Conservation (phyloP, 106 monocot species). For the Amphibolis antarctica region DNA sequence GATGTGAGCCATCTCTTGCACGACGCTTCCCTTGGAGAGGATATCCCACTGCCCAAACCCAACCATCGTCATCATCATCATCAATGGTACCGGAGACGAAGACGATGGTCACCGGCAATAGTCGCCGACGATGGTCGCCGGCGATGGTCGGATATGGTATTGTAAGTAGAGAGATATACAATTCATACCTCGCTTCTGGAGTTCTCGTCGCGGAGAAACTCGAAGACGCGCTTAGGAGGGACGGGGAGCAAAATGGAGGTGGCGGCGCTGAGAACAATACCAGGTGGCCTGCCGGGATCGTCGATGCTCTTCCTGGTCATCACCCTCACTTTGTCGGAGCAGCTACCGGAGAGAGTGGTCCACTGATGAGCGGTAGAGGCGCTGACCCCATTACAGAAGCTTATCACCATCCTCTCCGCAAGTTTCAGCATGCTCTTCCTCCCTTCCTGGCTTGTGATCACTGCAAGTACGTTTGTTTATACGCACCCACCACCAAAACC, state of each 20-base stretch:
- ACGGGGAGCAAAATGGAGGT: conserved; percentile 90
- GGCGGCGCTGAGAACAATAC: conserved; percentile 77
- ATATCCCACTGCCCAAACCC: conserved; percentile 71
- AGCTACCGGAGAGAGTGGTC: conserved; percentile 68
- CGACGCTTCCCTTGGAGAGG: conserved; percentile 71
- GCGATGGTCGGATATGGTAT: too few relatives aligned
- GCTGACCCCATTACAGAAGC: conserved; percentile 74
- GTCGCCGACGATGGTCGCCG: too few relatives aligned
- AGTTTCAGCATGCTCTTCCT: conserved; percentile 89
- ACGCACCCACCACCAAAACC: too few relatives aligned
- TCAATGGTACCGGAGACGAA: background rate
- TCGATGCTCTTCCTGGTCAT: conserved; percentile 83
- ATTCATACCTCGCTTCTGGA: conserved; percentile 92
- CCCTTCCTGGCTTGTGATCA: conserved; percentile 59
- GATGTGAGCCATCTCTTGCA: conserved; percentile 88
- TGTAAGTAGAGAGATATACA: too few relatives aligned
- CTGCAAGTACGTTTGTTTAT: conserved; percentile 13
- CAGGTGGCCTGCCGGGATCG: conserved; percentile 68
- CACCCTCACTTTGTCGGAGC: conserved; percentile 69
- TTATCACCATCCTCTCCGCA: conserved; percentile 84
- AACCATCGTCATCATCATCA: too few relatives aligned
- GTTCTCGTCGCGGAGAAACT: conserved; percentile 78
- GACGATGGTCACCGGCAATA: too few relatives aligned
- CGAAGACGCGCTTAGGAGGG: conserved; percentile 69
- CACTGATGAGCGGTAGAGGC: conserved; percentile 69